Evolutionary conservation across 495 filamentous ascomycete species (phyloP).

Genomic region (Amniculicola lignicola): DNA sequence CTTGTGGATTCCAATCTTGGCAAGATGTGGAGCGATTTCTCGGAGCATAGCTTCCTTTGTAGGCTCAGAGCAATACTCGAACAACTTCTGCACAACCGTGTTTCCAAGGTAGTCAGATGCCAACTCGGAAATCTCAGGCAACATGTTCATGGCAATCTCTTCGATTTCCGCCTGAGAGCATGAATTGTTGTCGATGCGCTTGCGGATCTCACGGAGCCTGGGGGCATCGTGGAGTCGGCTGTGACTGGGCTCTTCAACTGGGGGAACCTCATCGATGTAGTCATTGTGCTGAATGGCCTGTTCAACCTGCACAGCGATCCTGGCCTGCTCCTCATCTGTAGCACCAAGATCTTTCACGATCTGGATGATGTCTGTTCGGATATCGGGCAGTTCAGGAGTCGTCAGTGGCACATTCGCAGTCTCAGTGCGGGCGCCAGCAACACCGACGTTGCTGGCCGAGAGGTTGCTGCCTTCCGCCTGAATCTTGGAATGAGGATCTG

Average conservation of each 20-base stretch:
- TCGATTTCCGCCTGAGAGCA: slow-evolving; percentile 85
- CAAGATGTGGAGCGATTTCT: slow-evolving; percentile 85
- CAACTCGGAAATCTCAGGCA: slow-evolving; percentile 92
- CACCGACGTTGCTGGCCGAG: slow-evolving; percentile 21
- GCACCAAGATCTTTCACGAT: slow-evolving; percentile 91
- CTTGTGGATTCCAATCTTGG: slow-evolving; percentile 97
- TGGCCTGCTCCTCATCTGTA: slow-evolving; percentile 68
- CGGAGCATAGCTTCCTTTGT: slow-evolving; percentile 87
- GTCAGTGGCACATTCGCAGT: slow-evolving; percentile 44
- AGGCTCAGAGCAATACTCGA: slow-evolving; percentile 88
- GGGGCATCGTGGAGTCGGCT: slow-evolving; percentile 91
- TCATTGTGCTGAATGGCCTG: slow-evolving; percentile 67
- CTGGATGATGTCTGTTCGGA: slow-evolving; percentile 74
- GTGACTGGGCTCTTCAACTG: slow-evolving; percentile 83
- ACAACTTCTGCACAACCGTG: slow-evolving; percentile 98
- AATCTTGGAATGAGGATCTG: slow-evolving; percentile 68
- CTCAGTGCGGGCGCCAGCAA: slow-evolving; percentile 23
- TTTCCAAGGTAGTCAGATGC: slow-evolving; percentile 95
- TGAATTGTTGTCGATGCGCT: slow-evolving; percentile 92
- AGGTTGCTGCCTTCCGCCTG: slow-evolving; percentile 46
- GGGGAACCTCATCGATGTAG: slow-evolving; percentile 81
- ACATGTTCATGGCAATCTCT: slow-evolving; percentile 84
- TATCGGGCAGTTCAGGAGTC: slow-evolving; percentile 66
- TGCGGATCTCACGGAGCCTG: slow-evolving; percentile 91
- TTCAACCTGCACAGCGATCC: slow-evolving; percentile 71